These are phyloP conservation scores for Leccinum angustisporum DNA, from an alignment of 1,284 basidiomycete genomes.

Conservation along the genomic window DNA sequence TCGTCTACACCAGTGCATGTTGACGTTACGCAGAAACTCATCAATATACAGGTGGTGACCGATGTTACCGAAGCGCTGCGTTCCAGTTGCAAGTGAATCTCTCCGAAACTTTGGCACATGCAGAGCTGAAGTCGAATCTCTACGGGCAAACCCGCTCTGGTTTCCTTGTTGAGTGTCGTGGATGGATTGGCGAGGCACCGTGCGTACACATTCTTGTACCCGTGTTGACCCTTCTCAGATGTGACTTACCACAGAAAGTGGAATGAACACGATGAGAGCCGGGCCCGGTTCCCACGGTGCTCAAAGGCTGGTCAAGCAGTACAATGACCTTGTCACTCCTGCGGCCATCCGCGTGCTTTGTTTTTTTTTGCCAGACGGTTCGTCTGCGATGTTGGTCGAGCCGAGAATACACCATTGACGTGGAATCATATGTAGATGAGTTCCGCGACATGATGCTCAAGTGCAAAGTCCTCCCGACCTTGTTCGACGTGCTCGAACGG, in stretches of 20 bases:
- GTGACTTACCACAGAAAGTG: slow-evolving; percentile 10
- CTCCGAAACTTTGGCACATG: neutral
- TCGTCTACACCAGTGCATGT: slow-evolving; percentile 16
- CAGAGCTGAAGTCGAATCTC: slow-evolving; percentile 2
- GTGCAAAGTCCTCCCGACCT: slow-evolving; percentile 13
- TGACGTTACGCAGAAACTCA: slow-evolving; percentile 12
- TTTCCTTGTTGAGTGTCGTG: slow-evolving; percentile 24
- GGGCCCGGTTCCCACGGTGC: slow-evolving; percentile 13
- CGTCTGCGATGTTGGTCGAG: neutral
- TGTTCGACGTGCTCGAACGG: slow-evolving; percentile 25
- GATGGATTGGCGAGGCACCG: slow-evolving; percentile 21
- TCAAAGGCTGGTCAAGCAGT: slow-evolving; percentile 22
- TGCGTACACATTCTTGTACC: neutral
- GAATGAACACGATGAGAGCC: slow-evolving; percentile 11
- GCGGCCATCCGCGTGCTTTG: slow-evolving; percentile 30
- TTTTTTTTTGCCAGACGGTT: slow-evolving; percentile 27
- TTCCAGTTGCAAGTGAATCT: slow-evolving; percentile 18
- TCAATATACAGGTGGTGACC: slow-evolving; percentile 17
- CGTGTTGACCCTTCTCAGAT: neutral
- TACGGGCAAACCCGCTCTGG: slow-evolving; percentile 21
- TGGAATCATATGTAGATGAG: slow-evolving; percentile 12
- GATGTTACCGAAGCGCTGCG: slow-evolving; percentile 21
- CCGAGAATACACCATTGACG: neutral
- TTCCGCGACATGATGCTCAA: slow-evolving; percentile 21
- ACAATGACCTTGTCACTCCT: slow-evolving; percentile 33